phyloP scores from a whole-genome alignment of 495 filamentous ascomycete genomes.

The Podospora bellae-mahoneyi region DNA sequence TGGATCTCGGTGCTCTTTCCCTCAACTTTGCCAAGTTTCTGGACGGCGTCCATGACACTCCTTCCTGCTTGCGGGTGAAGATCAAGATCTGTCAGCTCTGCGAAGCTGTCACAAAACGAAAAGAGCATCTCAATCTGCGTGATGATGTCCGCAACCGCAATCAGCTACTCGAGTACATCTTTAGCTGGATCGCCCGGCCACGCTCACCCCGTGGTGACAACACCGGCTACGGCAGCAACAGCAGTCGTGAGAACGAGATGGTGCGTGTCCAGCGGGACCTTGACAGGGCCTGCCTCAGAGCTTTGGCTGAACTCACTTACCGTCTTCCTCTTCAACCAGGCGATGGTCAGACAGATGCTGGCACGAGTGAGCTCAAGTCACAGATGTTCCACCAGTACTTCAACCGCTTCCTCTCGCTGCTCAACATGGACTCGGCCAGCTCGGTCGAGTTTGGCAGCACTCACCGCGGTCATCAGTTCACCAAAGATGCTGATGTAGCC shows the following conservation, averaged over 20 bases:
- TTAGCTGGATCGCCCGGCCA: constrained; percentile 60
- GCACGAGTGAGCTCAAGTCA: constrained; percentile 58
- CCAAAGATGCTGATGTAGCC: constrained; percentile 33
- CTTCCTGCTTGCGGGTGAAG: constrained; percentile 55
- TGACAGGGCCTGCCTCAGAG: constrained; percentile 58
- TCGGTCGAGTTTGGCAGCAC: constrained; percentile 32
- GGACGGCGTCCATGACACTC: constrained; percentile 49
- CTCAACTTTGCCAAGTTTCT: constrained; percentile 61
- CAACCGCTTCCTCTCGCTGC: constrained; percentile 57
- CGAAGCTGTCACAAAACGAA: constrained; percentile 60
- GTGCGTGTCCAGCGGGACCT: constrained; percentile 57
- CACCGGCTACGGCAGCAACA: constrained; percentile 14
- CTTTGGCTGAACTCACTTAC: constrained; percentile 59
- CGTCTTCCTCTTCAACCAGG: constrained; percentile 60
- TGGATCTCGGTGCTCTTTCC: constrained; percentile 57
- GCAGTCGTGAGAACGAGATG: constrained; percentile 48
- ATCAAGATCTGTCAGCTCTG: constrained; percentile 64
- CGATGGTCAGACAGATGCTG: constrained; percentile 59
- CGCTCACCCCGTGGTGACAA: constrained; percentile 38
- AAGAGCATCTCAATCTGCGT: constrained; percentile 61
- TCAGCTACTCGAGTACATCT: constrained; percentile 60
- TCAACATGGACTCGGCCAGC: constrained; percentile 49
- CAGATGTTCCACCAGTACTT: constrained; percentile 68
- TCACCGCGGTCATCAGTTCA: constrained; percentile 26
- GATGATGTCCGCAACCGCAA: constrained; percentile 64